A percentile compares a stretch with the other conserved stretches of the same genome.
These are phyloP conservation scores for Geotrichum ghanense DNA, from an alignment of 805 yeast genomes.

Conservation along the genomic window DNA sequence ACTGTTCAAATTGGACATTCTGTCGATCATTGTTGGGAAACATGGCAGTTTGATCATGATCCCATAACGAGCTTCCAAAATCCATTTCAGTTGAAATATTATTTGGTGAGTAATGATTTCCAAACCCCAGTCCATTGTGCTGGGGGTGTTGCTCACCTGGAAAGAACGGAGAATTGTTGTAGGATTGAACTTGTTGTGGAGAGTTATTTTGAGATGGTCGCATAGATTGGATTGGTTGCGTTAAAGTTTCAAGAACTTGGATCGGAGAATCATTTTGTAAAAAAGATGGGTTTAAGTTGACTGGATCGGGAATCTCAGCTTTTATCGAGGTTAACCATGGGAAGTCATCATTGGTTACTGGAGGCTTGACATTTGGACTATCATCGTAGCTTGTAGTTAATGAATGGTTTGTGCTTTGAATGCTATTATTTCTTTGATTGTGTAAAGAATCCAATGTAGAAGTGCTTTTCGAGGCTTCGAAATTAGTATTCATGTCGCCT, in stretches of 20 bases:
- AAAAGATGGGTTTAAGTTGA: neutral
- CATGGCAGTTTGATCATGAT: constrained; percentile 1
- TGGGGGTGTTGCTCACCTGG: neutral
- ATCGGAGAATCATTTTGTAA: neutral
- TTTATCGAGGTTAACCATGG: constrained; percentile 5
- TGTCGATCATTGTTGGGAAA: constrained; percentile 9
- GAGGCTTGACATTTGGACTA: neutral
- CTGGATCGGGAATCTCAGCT: neutral
- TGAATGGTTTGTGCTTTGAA: neutral
- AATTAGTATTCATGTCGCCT: neutral
- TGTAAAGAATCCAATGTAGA: neutral
- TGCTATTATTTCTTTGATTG: constrained; percentile 1
- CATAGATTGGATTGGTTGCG: neutral
- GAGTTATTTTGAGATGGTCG: neutral
- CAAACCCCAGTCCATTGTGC: neutral
- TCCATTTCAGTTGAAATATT: constrained; percentile 1
- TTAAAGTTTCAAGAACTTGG: neutral
- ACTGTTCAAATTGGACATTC: neutral
- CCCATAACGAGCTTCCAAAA: neutral
- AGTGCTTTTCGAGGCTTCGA: neutral
- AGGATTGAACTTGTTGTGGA: neutral
- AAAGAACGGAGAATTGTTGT: neutral
- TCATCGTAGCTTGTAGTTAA: neutral
- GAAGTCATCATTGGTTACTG: constrained; percentile 1
- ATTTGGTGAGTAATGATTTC: neutral